Evolutionary conservation across 495 filamentous ascomycete species (phyloP).

Genomic region (Gamarada debralockiae): DNA sequence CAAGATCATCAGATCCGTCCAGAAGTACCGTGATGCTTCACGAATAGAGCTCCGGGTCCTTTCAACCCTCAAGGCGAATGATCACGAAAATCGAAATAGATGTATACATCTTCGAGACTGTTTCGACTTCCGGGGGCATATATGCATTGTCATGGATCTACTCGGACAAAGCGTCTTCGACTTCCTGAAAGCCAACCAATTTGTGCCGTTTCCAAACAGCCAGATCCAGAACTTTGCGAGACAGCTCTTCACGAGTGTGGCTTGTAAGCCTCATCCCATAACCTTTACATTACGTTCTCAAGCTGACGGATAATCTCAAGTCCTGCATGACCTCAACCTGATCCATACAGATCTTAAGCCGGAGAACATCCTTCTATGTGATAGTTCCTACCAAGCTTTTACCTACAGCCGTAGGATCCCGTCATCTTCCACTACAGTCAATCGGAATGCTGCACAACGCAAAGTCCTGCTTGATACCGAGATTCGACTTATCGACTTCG

Average conservation of each 20-base stretch:
- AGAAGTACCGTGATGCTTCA: constrained; percentile 97
- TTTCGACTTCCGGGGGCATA: constrained; percentile 96
- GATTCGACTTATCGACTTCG: constrained; percentile 96
- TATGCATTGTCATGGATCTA: constrained; percentile 97
- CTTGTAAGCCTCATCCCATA: constrained; percentile 60
- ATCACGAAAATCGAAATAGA: constrained; percentile 86
- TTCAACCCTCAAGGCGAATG: constrained; percentile 84
- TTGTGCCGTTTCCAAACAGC: constrained; percentile 97
- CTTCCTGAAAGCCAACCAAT: constrained; percentile 90
- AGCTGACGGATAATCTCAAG: constrained; percentile 42
- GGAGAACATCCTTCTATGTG: constrained; percentile 94
- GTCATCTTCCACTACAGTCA: constrained; percentile 75
- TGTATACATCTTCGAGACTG: constrained; percentile 97
- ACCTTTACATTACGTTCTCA: neutral
- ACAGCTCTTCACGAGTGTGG: constrained; percentile 95
- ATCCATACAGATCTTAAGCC: constrained; percentile 98
- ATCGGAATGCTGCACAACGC: constrained; percentile 77
- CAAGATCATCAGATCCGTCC: constrained; percentile 96
- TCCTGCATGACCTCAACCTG: constrained; percentile 94
- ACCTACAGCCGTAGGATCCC: constrained; percentile 94
- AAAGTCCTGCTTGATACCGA: constrained; percentile 91
- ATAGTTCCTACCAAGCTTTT: constrained; percentile 88
- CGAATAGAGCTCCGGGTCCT: constrained; percentile 92
- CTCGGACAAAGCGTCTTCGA: constrained; percentile 97
- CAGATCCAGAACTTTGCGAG: constrained; percentile 97